phyloP scores from a whole-genome alignment of 192 early-diverging fungal species.

The Podila epicladia region DNA sequence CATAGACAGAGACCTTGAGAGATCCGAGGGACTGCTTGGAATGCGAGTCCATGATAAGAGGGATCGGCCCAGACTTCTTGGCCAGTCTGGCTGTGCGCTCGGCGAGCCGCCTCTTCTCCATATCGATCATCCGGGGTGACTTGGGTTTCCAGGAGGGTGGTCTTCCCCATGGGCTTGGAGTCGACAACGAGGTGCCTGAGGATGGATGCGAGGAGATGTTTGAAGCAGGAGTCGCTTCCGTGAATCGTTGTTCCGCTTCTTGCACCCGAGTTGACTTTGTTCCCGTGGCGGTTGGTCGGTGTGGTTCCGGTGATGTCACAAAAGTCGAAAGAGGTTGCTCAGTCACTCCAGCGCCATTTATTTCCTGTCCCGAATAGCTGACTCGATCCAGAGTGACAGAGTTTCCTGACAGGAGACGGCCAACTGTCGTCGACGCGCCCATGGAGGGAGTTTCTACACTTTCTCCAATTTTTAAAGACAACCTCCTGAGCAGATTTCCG shows the following conservation, averaged over 20 bases:
- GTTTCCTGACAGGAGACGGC: constrained; percentile 12
- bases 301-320: neutral
- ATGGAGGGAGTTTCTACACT: neutral
- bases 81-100: constrained; percentile 1
- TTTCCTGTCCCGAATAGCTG: neutral
- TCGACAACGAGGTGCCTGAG: neutral
- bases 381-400: constrained; percentile 8
- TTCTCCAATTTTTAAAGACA: neutral
- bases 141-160: constrained; percentile 48
- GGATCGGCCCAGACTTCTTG: neutral
- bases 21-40: constrained; percentile 16
- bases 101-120: constrained; percentile 15
- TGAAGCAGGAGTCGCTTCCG: neutral
- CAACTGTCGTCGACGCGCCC: neutral
- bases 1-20: constrained; percentile 43
- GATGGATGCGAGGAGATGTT: neutral
- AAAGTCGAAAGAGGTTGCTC: neutral
- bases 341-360: neutral
- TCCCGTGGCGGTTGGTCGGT: neutral
- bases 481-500: neutral
- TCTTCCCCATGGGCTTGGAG: constrained; percentile 38
- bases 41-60: constrained; percentile 1
- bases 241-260: neutral
- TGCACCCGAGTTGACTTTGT: neutral
- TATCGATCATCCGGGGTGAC: constrained; percentile 40